phyloP scores from a whole-genome alignment of 2,329 filamentous ascomycete species.

The Talaromyces funiculosus region DNA sequence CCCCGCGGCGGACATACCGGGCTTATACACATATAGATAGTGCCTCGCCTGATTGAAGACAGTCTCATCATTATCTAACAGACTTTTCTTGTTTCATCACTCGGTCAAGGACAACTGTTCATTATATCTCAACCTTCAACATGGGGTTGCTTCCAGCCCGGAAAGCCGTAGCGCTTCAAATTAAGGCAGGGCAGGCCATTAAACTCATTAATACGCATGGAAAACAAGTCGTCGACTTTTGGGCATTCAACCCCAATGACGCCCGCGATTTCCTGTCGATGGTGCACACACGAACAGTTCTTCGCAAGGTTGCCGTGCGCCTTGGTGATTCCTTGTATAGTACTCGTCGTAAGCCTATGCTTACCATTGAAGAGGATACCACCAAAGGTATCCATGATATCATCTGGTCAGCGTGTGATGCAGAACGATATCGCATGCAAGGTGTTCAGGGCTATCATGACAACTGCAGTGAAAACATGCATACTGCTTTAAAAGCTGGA shows the following conservation, averaged over 20 bases:
- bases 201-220: slow-evolving; percentile 46
- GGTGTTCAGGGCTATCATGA: slow-evolving; percentile 36
- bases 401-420: slow-evolving; percentile 39
- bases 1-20: background rate
- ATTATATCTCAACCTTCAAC: background rate
- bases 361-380: slow-evolving; percentile 35
- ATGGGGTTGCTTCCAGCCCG: slow-evolving; percentile 38
- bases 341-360: slow-evolving; percentile 32
- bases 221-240: slow-evolving; percentile 48
- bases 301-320: slow-evolving; percentile 24
- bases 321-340: slow-evolving; percentile 33
- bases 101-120: background rate
- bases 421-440: slow-evolving; percentile 34
- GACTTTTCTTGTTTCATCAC: background rate
- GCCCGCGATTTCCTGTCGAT: slow-evolving; percentile 33
- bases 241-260: slow-evolving; percentile 40
- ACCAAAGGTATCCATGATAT: slow-evolving; percentile 37
- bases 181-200: slow-evolving; percentile 36
- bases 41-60: background rate
- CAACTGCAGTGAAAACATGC: slow-evolving; percentile 39
- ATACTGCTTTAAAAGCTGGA: slow-evolving; percentile 17
- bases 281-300: slow-evolving; percentile 35
- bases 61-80: background rate
- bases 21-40: background rate
- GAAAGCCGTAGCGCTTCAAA: slow-evolving; percentile 35